phyloP scores from a whole-genome alignment of 371 early-diverging fungal species.

The Mucor irregularis region DNA sequence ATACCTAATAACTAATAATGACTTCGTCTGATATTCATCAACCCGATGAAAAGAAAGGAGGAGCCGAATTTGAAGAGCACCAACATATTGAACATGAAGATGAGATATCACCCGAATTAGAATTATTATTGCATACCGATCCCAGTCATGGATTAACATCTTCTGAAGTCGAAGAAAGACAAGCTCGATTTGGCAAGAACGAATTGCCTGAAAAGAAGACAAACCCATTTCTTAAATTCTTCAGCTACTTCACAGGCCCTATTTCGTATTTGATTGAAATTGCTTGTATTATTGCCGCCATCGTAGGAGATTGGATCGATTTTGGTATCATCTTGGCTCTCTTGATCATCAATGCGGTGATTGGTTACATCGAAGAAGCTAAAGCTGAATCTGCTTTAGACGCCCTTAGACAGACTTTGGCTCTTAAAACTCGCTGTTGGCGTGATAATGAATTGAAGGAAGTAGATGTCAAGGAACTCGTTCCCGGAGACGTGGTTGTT shows the following conservation, averaged over 20 bases:
- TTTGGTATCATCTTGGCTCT: conserved; percentile 82
- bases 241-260: conserved; percentile 85
- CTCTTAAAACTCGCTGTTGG: conserved; percentile 73
- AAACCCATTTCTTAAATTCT: conserved; percentile 82
- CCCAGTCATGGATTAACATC: conserved; percentile 59
- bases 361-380: conserved; percentile 87
- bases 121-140: conserved; percentile 67
- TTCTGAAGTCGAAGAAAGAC: conserved; percentile 60
- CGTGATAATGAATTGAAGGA: conserved; percentile 75
- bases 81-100: conserved; percentile 47
- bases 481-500: conserved; percentile 85
- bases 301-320: conserved; percentile 71
- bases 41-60: conserved; percentile 17
- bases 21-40: background rate
- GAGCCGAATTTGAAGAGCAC: conserved; percentile 30
- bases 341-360: conserved; percentile 81
- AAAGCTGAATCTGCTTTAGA: conserved; percentile 72
- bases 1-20: background rate
- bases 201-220: conserved; percentile 79
- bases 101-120: conserved; percentile 70
- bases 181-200: conserved; percentile 62
- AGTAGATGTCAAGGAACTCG: conserved; percentile 70
- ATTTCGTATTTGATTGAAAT: conserved; percentile 84
- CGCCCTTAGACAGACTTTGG: conserved; percentile 82
- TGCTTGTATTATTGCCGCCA: conserved; percentile 67